Conservation (phyloP, 495 filamentous ascomycete genomes). For the Aspergillus sclerotioniger region DNA sequence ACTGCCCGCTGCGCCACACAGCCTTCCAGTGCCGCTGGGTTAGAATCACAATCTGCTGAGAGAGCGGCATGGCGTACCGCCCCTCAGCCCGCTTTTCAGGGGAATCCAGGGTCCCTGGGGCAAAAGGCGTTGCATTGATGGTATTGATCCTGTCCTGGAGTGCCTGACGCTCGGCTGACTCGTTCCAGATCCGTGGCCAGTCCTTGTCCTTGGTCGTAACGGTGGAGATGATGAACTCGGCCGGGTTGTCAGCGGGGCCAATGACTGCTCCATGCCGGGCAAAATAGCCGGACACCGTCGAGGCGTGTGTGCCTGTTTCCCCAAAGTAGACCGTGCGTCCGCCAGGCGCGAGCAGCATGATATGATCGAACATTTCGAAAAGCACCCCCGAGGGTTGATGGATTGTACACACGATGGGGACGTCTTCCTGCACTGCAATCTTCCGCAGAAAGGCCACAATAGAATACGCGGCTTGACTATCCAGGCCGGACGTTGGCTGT, state of each 20-base stretch:
- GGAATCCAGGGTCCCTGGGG: not conserved
- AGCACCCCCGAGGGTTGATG: slow-evolving; percentile 86
- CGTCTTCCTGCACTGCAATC: slow-evolving; percentile 68
- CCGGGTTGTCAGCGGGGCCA: slow-evolving; percentile 65
- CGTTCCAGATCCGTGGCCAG: not conserved
- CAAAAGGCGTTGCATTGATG: not conserved
- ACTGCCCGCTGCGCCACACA: slow-evolving; percentile 3
- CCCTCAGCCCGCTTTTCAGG: not conserved
- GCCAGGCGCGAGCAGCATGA: slow-evolving; percentile 62
- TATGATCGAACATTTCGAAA: slow-evolving; percentile 76
- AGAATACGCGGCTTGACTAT: slow-evolving; percentile 82
- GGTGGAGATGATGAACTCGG: slow-evolving; percentile 52
- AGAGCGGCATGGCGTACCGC: slow-evolving; percentile 25
- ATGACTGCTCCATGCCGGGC: slow-evolving; percentile 46
- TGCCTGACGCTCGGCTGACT: not conserved
- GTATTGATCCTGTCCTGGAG: not conserved
- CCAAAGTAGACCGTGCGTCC: slow-evolving; percentile 70
- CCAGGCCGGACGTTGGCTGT: slow-evolving; percentile 76
- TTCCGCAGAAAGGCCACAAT: slow-evolving; percentile 87
- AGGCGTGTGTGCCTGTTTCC: slow-evolving; percentile 57
- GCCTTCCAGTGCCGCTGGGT: slow-evolving; percentile 5
- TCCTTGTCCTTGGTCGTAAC: not conserved
- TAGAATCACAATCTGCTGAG: not conserved
- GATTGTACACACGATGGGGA: slow-evolving; percentile 89
- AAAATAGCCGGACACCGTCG: slow-evolving; percentile 51